These are phyloP conservation scores for Ceratonia siliqua DNA, from an alignment of 306 rosid genomes.

Conservation along the genomic window DNA sequence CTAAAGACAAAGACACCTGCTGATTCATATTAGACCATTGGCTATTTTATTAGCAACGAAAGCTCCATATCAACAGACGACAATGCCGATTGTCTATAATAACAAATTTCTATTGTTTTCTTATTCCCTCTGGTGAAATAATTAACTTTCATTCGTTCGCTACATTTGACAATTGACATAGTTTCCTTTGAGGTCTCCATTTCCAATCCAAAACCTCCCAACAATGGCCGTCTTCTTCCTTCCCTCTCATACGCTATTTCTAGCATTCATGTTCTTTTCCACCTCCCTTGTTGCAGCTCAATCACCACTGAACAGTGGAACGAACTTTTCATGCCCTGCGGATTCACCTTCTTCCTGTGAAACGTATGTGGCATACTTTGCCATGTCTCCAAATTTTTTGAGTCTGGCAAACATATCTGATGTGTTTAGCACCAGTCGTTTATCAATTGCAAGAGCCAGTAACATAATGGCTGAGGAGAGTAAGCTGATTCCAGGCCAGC, in stretches of 20 bases:
- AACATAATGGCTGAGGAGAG: conserved; percentile 38
- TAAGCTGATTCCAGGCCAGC: conserved; percentile 46
- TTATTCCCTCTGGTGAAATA: neutral
- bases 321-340: conserved; percentile 60
- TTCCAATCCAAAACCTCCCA: conserved; percentile 20
- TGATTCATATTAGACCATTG: conserved; percentile 16
- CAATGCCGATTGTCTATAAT: neutral
- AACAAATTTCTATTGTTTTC: conserved; percentile 1
- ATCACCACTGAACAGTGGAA: conserved; percentile 29
- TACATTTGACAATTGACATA: conserved; percentile 21
- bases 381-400: conserved; percentile 49
- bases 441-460: conserved; percentile 64
- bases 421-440: conserved; percentile 55
- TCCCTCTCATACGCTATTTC: conserved; percentile 24
- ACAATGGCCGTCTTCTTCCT: conserved; percentile 51
- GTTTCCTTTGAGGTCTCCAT: neutral
- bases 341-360: conserved; percentile 53
- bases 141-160: conserved; percentile 1
- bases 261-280: conserved; percentile 43
- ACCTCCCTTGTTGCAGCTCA: conserved; percentile 39
- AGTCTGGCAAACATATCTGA: conserved; percentile 53
- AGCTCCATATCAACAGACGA: conserved; percentile 24
- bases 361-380: conserved; percentile 65
- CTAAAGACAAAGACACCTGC: conserved; percentile 3
- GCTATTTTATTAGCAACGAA: conserved; percentile 17